A percentile compares a stretch with the other conserved stretches of the same genome.
These are phyloP conservation scores for Skeletonema costatum DNA, from an alignment of 108 stramenopile genomes.

Conservation along the genomic window DNA sequence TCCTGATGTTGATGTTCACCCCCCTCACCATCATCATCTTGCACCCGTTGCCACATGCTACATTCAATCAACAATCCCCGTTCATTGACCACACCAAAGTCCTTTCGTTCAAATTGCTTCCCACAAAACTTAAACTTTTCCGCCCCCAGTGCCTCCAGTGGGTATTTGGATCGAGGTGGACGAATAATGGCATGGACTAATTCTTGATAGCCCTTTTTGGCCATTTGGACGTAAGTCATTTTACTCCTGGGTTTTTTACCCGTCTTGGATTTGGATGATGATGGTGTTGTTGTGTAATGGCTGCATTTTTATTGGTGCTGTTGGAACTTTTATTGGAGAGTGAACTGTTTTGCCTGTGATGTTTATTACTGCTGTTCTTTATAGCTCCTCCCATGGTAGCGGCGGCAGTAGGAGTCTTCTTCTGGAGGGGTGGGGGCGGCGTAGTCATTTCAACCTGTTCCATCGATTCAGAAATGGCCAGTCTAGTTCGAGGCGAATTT, in stretches of 20 bases:
- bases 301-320: too few relatives aligned
- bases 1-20: background rate
- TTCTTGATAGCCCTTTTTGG: constrained; percentile 88
- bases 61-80: constrained; percentile 39
- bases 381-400: background rate
- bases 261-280: background rate
- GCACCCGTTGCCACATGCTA: constrained; percentile 35
- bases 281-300: background rate
- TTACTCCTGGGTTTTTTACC: background rate
- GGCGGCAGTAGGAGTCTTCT: background rate
- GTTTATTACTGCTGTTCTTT: background rate
- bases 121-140: constrained; percentile 58
- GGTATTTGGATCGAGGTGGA: constrained; percentile 92
- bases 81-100: constrained; percentile 43
- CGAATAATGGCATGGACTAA: constrained; percentile 98
- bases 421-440: background rate
- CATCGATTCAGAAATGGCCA: background rate
- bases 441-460: background rate
- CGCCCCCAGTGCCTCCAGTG: constrained; percentile 62
- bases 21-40: background rate
- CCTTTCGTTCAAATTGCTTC: constrained; percentile 17
- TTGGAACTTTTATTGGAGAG: background rate
- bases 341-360: background rate
- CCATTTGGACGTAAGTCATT: constrained; percentile 57
- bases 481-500: background rate